These are phyloP conservation scores for Juglanconis juglandina DNA, from an alignment of 2,329 filamentous ascomycete species.

Conservation along the genomic window DNA sequence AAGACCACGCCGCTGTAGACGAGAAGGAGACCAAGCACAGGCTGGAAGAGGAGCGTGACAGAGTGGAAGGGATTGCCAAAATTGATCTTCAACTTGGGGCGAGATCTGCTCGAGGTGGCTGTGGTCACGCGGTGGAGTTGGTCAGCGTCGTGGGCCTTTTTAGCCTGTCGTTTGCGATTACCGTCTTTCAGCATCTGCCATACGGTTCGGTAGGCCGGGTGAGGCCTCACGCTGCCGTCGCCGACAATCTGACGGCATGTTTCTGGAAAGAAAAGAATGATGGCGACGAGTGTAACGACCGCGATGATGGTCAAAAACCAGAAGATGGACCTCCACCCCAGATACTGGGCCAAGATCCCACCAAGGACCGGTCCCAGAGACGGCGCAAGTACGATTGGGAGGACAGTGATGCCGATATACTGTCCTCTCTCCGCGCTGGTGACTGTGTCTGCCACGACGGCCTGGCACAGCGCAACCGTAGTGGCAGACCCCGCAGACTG, in stretches of 20 bases:
- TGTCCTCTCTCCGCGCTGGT: slow-evolving; percentile 60
- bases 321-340: slow-evolving; percentile 51
- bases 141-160: slow-evolving; percentile 4
- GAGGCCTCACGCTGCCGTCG: slow-evolving; percentile 38
- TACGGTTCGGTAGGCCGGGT: slow-evolving; percentile 24
- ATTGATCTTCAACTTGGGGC: slow-evolving; percentile 38
- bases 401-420: slow-evolving; percentile 52
- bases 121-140: slow-evolving; percentile 7
- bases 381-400: slow-evolving; percentile 43
- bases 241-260: slow-evolving; percentile 41
- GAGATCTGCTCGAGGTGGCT: slow-evolving; percentile 1
- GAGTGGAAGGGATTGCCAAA: slow-evolving; percentile 88
- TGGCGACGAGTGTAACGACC: slow-evolving; percentile 30
- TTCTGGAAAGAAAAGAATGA: slow-evolving; percentile 43
- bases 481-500: slow-evolving; percentile 58
- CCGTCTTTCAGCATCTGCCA: slow-evolving; percentile 25
- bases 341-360: slow-evolving; percentile 43
- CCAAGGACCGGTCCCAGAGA: slow-evolving; percentile 45
- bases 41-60: slow-evolving; percentile 75
- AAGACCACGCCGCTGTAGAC: slow-evolving; percentile 43
- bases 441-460: slow-evolving; percentile 61
- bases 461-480: slow-evolving; percentile 55
- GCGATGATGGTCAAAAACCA: slow-evolving; percentile 46
- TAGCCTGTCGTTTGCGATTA: slow-evolving; percentile 2
- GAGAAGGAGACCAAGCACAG: slow-evolving; percentile 63